phyloP scores from a whole-genome alignment of 495 filamentous ascomycete species.

The Sordaria brevicollis region DNA sequence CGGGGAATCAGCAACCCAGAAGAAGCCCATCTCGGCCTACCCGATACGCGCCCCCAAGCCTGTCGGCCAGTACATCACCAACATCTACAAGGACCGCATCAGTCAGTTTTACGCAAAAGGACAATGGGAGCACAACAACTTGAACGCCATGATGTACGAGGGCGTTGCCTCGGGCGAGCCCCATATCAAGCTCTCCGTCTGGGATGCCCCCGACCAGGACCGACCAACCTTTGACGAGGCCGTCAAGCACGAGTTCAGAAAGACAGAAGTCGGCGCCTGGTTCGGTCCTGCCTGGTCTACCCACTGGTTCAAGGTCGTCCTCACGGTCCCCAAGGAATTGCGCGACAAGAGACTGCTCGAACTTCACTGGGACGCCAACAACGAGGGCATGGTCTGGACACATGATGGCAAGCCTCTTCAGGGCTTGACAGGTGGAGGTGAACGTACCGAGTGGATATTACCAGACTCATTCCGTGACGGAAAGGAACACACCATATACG shows the following conservation, averaged over 20 bases:
- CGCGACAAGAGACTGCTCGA: conserved; percentile 67
- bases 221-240: conserved; percentile 89
- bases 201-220: conserved; percentile 65
- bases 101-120: conserved; percentile 66
- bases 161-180: conserved; percentile 58
- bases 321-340: conserved; percentile 67
- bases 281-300: conserved; percentile 97
- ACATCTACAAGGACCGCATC: conserved; percentile 81
- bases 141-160: conserved; percentile 72
- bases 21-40: conserved; percentile 28
- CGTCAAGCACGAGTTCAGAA: conserved; percentile 63
- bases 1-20: conserved; percentile 19
- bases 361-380: conserved; percentile 90
- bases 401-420: conserved; percentile 83
- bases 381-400: conserved; percentile 84
- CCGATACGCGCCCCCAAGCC: conserved; percentile 37
- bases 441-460: conserved; percentile 82
- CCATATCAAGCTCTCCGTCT: conserved; percentile 77
- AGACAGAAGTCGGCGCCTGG: conserved; percentile 61
- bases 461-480: conserved; percentile 73
- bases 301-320: conserved; percentile 86
- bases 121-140: conserved; percentile 70
- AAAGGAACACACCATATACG: conserved; percentile 77
- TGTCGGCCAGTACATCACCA: conserved; percentile 72
- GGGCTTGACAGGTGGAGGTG: conserved; percentile 84